Evolutionary conservation across 2,329 filamentous ascomycete species (phyloP), one percentile per base, ranked within the genome.

Genomic region (Cladosporium sp.): DNA sequence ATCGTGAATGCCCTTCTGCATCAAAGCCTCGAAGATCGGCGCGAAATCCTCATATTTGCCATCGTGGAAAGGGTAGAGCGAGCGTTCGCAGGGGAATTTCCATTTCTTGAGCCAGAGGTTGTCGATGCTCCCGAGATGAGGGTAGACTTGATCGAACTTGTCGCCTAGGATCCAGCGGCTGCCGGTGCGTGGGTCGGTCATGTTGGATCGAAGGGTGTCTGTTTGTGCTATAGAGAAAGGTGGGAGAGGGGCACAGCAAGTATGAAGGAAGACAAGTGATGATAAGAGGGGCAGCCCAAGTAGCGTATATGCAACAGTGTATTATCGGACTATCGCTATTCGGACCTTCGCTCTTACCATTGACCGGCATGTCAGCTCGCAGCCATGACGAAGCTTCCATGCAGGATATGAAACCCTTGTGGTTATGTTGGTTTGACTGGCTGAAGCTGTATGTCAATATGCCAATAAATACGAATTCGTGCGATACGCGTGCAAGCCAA

Each of bases 91-190:
- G 10, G 68, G 68, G 48, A 70, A 69, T 44, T 69, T 70, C 71
- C 70, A 73, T 56, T 73, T 74, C 58, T 68, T 70, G 52, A 65
- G 63, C 71, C 71, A 73, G 32, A 89, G 74, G 9, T 80, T 79
- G 66, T 81, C 76, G 63, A 87, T 84, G 22, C 80, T 81, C 34
- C 78, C 75, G 63, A 86, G 82, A 66, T 87, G 84, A 19, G 83
- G 78, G 45, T 78, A 77, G 45, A 75, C 68, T 32, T 75, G 73
- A 57, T 78, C 68, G 63, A 80, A 78, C 53, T 75, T 76, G 55
- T 78, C 74, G 60, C 77, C 78, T 36, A 80, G 71, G 32, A 72
- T 70, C 71, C 71, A 73, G 49, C 62, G 59, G 50, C 64, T 66
- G 58, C 66, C 66, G 4, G 69, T 71, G 6, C 68, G 69, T 48